These are phyloP conservation scores for Chondrus crispus DNA, from an alignment of 23 red algal genomes.

Conservation along the genomic window DNA sequence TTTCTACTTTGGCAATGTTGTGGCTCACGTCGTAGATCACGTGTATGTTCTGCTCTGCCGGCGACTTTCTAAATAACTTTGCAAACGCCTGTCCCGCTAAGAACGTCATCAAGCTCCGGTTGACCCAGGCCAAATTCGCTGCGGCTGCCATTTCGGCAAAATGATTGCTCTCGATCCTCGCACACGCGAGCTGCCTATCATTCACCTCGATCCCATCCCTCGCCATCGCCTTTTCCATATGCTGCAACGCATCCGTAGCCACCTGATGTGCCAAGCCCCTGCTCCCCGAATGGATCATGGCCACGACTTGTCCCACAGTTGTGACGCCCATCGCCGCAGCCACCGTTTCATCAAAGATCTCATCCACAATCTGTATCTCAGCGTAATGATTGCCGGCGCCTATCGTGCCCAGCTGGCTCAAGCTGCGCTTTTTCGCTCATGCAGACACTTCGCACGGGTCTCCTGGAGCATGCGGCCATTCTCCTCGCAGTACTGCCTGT, in stretches of 20 bases:
- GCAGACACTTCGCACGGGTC: slow-evolving; percentile 82
- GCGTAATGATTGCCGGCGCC: slow-evolving; percentile 97
- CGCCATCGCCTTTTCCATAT: slow-evolving; percentile 84
- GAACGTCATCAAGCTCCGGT: slow-evolving; percentile 91
- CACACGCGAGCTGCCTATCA: slow-evolving; percentile 94
- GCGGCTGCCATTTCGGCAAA: slow-evolving; percentile 86
- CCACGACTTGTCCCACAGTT: slow-evolving; percentile 70
- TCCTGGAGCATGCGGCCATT: slow-evolving; percentile 77
- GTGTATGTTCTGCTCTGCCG: slow-evolving; percentile 90
- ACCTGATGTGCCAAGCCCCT: slow-evolving; percentile 94
- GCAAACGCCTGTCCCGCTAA: slow-evolving; percentile 89
- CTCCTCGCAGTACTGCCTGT: slow-evolving; percentile 94
- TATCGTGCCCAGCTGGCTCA: slow-evolving; percentile 90
- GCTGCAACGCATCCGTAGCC: slow-evolving; percentile 80
- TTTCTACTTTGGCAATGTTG: slow-evolving; percentile 97
- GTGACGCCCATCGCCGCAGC: slow-evolving; percentile 76
- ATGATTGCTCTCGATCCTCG: slow-evolving; percentile 79
- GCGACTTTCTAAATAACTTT: slow-evolving; percentile 73
- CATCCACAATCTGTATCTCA: slow-evolving; percentile 92
- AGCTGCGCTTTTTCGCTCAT: slow-evolving; percentile 81
- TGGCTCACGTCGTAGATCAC: slow-evolving; percentile 95
- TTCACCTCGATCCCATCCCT: slow-evolving; percentile 73
- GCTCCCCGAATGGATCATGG: slow-evolving; percentile 97
- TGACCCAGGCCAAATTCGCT: slow-evolving; percentile 90
- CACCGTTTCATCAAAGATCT: slow-evolving; percentile 66